Evolutionary conservation across 1,284 basidiomycete genomes (phyloP), one percentile per base, ranked within the genome.

Genomic region (Irpex lacteus): DNA sequence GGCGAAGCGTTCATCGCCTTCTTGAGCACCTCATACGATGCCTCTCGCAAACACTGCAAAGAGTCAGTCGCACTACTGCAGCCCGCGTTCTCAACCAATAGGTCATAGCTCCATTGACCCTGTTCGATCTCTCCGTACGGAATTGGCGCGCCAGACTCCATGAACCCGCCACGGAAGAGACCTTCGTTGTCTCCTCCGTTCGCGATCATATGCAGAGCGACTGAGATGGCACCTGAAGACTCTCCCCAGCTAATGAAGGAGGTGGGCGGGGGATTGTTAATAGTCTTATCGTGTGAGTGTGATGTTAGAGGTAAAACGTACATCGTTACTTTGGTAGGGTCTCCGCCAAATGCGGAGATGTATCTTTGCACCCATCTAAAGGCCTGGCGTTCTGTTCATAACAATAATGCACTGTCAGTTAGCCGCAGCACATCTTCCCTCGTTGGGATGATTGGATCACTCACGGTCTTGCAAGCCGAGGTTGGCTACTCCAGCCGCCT

Each of bases 311-410:
- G n/a, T 58, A 5, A 54, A 36, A 65, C 71, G 57, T 59, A 74
- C 73, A 75, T 70, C 4, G 68, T 73, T 15, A 73, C 72, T 64
- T 73, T 72, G 18, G 49, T 52, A 67, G 72, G 69, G 63, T 82
- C 77, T 5, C 82, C 81, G 4, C 81, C 80, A 63, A 82, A 82
- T 0, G 69, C 66, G 6, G 62, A 54, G 63, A 83, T 80, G 67
- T 82, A 76, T 54, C 74, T 65, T 50, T 80, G 76, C 0, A 82
- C 70, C 80, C 81, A 82, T 50, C 75, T 65, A 18, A 83, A 69
- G 0, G 76, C 78, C 5, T 70, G 50, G 7, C 73, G 66, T 52
- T 74, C 73, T 70, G 5, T 32, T 19, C 34, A 8, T 36, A 36
- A 36, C 34, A 36, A 36, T 8, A 5, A 5, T 36, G 5, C 34